phyloP scores from a whole-genome alignment of 2,329 filamentous ascomycete genomes.

The Keithomyces neogunnii region DNA sequence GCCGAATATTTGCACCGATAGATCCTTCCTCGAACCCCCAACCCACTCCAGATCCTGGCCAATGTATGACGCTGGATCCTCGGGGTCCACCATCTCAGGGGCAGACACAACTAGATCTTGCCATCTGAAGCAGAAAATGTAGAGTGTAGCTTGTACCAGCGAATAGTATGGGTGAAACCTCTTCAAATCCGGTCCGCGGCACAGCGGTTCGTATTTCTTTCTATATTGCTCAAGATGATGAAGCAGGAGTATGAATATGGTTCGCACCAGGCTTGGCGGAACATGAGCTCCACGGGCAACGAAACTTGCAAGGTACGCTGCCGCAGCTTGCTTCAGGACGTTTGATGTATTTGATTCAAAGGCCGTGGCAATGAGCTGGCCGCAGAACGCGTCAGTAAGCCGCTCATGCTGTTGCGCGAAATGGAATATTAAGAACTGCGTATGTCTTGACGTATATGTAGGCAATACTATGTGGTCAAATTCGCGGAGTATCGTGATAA shows the following conservation, averaged over 20 bases:
- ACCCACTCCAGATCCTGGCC: conserved; percentile 74
- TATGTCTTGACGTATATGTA: conserved; percentile 84
- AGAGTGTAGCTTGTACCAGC: conserved; percentile 79
- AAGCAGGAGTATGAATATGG: conserved; percentile 73
- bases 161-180: conserved; percentile 82
- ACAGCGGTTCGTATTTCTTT: conserved; percentile 60
- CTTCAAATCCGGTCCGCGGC: conserved; percentile 76
- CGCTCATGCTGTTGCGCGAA: conserved; percentile 76
- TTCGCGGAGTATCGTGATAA: conserved; percentile 73
- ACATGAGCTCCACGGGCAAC: conserved; percentile 84
- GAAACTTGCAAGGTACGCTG: conserved; percentile 90
- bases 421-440: conserved; percentile 93
- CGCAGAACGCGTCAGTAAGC: conserved; percentile 75
- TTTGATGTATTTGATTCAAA: conserved; percentile 57
- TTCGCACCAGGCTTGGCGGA: conserved; percentile 64
- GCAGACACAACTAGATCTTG: conserved; percentile 68
- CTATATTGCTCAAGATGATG: conserved; percentile 70
- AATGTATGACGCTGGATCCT: conserved; percentile 50
- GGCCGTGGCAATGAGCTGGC: conserved; percentile 49
- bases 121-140: conserved; percentile 98
- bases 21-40: conserved; percentile 60
- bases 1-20: conserved; percentile 74
- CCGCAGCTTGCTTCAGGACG: conserved; percentile 72
- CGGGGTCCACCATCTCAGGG: conserved; percentile 52
- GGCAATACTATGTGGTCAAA: conserved; percentile 85